Evolutionary conservation across 2,329 filamentous ascomycete species (phyloP).

Genomic region (Xylariaceae sp.): DNA sequence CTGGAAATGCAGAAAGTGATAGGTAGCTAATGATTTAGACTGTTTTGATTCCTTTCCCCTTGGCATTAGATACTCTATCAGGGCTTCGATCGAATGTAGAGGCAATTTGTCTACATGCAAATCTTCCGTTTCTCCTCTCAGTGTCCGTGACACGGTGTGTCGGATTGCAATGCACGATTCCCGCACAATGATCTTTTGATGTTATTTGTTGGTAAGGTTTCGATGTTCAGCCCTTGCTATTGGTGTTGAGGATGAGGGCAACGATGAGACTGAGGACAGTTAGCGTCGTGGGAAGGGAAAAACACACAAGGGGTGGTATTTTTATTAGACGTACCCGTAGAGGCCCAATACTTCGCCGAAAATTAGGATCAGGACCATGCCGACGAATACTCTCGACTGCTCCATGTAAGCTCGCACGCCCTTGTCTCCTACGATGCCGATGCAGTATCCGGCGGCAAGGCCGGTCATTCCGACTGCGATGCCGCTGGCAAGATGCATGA

Average conservation of each 20-base stretch:
- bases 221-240: conserved; percentile 59
- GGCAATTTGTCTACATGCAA: no score
- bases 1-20: conserved; percentile 24
- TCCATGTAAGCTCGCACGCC: conserved; percentile 94
- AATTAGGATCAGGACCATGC: conserved; percentile 98
- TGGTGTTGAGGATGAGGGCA: conserved; percentile 87
- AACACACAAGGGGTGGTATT: no score
- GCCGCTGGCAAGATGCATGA: conserved; percentile 89
- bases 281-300: no score
- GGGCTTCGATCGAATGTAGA: no score
- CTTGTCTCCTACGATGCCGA: conserved; percentile 90
- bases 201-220: no score
- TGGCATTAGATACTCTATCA: no score
- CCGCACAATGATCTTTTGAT: no score
- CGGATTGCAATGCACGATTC: no score
- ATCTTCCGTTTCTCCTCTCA: no score
- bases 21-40: conserved; percentile 25
- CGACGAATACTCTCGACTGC: conserved; percentile 92
- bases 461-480: conserved; percentile 89
- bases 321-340: conserved; percentile 80
- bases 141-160: no score
- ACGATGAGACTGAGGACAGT: conserved; percentile 96
- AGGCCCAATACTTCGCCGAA: conserved; percentile 96
- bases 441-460: conserved; percentile 90
- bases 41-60: no score